phyloP scores from a whole-genome alignment of 2,329 filamentous ascomycete genomes.

The Malbranchea zuffiana region DNA sequence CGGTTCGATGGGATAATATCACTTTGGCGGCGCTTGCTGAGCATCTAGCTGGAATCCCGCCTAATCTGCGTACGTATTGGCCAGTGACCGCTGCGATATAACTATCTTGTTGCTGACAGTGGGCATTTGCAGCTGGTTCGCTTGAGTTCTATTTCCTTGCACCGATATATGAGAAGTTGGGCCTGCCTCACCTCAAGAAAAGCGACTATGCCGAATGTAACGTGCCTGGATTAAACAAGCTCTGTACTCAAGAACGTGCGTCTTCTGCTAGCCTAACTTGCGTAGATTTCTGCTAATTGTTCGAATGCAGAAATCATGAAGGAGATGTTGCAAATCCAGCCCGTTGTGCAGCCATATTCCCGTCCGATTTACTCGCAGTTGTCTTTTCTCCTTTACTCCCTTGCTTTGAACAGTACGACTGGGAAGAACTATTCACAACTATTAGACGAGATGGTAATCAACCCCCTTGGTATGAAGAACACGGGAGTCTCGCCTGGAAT shows the following conservation, averaged over 20 bases:
- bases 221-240: slow-evolving; percentile 26
- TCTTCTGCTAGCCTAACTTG: not conserved
- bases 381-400: slow-evolving; percentile 30
- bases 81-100: slow-evolving; percentile 9
- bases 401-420: slow-evolving; percentile 24
- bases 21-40: slow-evolving; percentile 30
- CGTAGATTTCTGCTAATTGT: too few relatives aligned
- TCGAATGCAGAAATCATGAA: slow-evolving; percentile 24
- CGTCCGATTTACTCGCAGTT: slow-evolving; percentile 35
- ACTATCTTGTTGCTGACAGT: not conserved
- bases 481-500: slow-evolving; percentile 23
- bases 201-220: slow-evolving; percentile 30
- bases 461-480: slow-evolving; percentile 19
- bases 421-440: slow-evolving; percentile 20
- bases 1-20: slow-evolving; percentile 29
- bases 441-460: slow-evolving; percentile 19
- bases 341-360: slow-evolving; percentile 23
- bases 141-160: slow-evolving; percentile 32
- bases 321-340: slow-evolving; percentile 24
- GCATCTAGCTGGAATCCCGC: slow-evolving; percentile 28
- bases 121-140: slow-evolving; percentile 19
- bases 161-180: slow-evolving; percentile 26
- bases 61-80: slow-evolving; percentile 26
- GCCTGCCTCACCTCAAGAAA: slow-evolving; percentile 29
- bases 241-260: slow-evolving; percentile 27